Evolutionary conservation across 2,329 filamentous ascomycete species (phyloP).

Genomic region (Cryoendolithus antarcticus): DNA sequence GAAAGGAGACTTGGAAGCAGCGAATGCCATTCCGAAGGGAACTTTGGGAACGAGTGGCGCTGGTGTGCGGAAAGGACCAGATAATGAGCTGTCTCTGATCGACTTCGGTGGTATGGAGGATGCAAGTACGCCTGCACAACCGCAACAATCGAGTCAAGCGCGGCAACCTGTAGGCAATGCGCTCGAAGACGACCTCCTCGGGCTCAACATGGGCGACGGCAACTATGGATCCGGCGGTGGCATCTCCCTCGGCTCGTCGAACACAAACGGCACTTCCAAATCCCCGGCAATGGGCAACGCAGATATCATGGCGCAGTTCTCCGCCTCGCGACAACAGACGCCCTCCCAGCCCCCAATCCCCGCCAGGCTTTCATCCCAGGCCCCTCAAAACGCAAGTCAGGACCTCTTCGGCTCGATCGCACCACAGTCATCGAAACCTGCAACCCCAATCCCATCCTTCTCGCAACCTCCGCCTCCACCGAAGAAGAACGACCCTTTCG

Average conservation of each 20-base stretch:
- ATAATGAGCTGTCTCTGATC: conserved; percentile 80
- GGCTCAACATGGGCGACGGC: conserved; percentile 65
- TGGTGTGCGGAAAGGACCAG: conserved; percentile 51
- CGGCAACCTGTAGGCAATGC: conserved; percentile 45
- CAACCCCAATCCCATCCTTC: conserved; percentile 33
- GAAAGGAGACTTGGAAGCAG: conserved; percentile 79
- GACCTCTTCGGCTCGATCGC: conserved; percentile 45
- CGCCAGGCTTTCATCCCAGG: conserved; percentile 18
- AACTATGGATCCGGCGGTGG: conserved; percentile 63
- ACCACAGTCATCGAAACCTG: conserved; percentile 35
- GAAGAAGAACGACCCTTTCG: conserved; percentile 47
- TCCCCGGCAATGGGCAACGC: conserved; percentile 20
- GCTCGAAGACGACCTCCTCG: conserved; percentile 81
- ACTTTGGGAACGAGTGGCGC: conserved; percentile 56
- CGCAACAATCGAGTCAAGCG: conserved; percentile 20
- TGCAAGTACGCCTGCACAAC: conserved; percentile 28
- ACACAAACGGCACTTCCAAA: conserved; percentile 19
- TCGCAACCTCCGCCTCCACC: conserved; percentile 13
- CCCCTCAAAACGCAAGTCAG: conserved; percentile 36
- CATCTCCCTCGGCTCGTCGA: conserved; percentile 57
- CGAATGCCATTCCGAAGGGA: conserved; percentile 71
- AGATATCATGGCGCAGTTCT: conserved; percentile 24
- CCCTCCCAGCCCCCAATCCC: conserved; percentile 5
- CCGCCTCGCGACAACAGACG: conserved; percentile 10
- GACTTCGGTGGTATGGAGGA: conserved; percentile 67